Base-by-base conservation (phyloP, 1,284 basidiomycete species). In the Coniferiporia sulphurascens region DNA sequence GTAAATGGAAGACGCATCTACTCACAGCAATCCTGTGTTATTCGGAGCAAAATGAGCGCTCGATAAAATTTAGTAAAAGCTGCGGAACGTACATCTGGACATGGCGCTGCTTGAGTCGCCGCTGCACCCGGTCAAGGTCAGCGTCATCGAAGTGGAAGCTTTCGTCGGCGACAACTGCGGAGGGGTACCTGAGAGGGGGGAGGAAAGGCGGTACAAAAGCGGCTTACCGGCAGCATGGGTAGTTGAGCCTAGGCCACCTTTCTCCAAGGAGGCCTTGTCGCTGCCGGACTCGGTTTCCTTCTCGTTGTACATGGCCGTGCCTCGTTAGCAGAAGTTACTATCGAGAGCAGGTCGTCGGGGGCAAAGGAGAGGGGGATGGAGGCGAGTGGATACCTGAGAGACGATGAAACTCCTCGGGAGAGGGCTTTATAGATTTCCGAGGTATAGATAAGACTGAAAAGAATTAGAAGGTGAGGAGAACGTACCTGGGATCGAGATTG, bases 91-190 rank as follows among this genome's bases (percentile, higher is more conserved):
- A 85, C 85, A 88, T 88, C 68, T 87, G 85, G 15, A 86, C 82
- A 81, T 87, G 86, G 41, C 85, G 81, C 70, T 87, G 84, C 70
- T 86, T 84, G 48, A 88, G 74, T 27, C 77, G 76, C 36, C 85
- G 78, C 64, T 87, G 84, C 9, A 86, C 83, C 22, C 73, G 75
- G 65, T 86, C 85, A 48, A 83, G 73, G 67, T 86, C 84, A 55
- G 78, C 75, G n/a, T 74, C 75, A 65, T 84, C 79, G 63, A 85
- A 80, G 60, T 65, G 66, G 45, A 64, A 66, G 22, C 54, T 48
- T 34, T 59, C 57, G 48, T 62, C 61, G 15, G 48, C 41, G 41
- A 62, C 60, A 52, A 62, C 60, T 62, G 56, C 19, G 36, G 27
- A 27, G 27, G 27, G 41, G 21, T 35, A 43, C 38, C 38, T 36